Conservation (phyloP, 257 asterid species). For the Echium plantagineum region DNA sequence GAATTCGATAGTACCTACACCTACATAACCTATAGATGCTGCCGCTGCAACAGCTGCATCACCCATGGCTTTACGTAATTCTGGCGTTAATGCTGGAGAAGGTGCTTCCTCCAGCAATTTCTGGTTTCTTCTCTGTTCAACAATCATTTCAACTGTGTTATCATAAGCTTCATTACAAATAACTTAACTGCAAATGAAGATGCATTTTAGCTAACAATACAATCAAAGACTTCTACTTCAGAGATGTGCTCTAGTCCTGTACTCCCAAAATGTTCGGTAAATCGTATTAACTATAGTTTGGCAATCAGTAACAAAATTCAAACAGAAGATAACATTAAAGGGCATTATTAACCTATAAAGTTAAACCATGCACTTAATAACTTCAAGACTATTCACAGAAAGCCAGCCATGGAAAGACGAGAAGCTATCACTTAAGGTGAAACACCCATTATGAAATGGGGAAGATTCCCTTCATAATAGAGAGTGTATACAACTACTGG, state of each 20-base stretch:
- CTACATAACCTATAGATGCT: constrained; percentile 88
- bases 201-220: not conserved
- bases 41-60: constrained; percentile 99
- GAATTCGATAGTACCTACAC: constrained; percentile 95
- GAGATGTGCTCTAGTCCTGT: not conserved
- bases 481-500: too few relatives aligned
- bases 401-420: too few relatives aligned
- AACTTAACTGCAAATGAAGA: not conserved
- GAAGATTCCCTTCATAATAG: too few relatives aligned
- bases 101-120: constrained; percentile 98
- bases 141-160: not conserved
- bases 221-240: not conserved
- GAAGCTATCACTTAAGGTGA: too few relatives aligned
- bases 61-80: constrained; percentile 95
- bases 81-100: constrained; percentile 92
- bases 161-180: not conserved
- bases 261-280: too few relatives aligned
- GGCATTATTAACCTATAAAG: too few relatives aligned
- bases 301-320: too few relatives aligned
- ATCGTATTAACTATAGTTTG: too few relatives aligned
- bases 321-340: too few relatives aligned
- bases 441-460: too few relatives aligned
- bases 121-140: constrained; percentile 89
- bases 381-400: too few relatives aligned
- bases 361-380: too few relatives aligned